phyloP scores from a whole-genome alignment of 768 basidiomycete genomes.

The Crassisporium funariophilum region DNA sequence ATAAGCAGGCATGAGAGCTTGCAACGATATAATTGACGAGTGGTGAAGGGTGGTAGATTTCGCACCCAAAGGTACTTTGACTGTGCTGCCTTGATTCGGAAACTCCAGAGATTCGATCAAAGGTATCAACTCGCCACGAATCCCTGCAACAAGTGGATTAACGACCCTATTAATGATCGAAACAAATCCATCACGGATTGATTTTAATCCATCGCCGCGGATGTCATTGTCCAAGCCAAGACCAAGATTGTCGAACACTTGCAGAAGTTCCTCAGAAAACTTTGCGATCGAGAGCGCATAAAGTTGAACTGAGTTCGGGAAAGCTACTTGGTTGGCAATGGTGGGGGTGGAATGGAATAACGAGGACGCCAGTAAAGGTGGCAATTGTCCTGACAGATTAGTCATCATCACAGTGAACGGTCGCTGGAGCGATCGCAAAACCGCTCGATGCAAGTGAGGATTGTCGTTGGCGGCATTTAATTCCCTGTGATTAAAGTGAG shows the following conservation, averaged over 20 bases:
- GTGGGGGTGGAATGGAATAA: conserved; percentile 56
- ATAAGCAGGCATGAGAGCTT: conserved; percentile 63
- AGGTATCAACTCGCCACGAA: conserved; percentile 63
- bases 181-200: conserved; percentile 68
- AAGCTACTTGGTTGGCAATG: conserved; percentile 51
- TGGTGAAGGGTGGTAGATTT: conserved; percentile 45
- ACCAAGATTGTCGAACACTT: conserved; percentile 65
- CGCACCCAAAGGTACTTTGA: conserved; percentile 31
- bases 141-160: conserved; percentile 60
- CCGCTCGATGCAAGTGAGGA: conserved; percentile 65
- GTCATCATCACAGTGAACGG: conserved; percentile 75
- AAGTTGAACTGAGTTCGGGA: conserved; percentile 65
- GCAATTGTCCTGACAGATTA: conserved; percentile 67
- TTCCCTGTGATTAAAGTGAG: conserved; percentile 49
- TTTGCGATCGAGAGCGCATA: conserved; percentile 70
- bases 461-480: conserved; percentile 65
- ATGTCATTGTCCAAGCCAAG: conserved; percentile 62
- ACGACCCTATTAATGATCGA: conserved; percentile 69
- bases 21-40: conserved; percentile 61
- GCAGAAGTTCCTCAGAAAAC: conserved; percentile 75
- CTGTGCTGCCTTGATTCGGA: conserved; percentile 30
- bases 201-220: conserved; percentile 69
- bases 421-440: conserved; percentile 72
- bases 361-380: conserved; percentile 67
- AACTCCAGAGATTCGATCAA: conserved; percentile 65